phyloP scores from a whole-genome alignment of 768 basidiomycete genomes.

The Pilatotrama ljubarskyi region DNA sequence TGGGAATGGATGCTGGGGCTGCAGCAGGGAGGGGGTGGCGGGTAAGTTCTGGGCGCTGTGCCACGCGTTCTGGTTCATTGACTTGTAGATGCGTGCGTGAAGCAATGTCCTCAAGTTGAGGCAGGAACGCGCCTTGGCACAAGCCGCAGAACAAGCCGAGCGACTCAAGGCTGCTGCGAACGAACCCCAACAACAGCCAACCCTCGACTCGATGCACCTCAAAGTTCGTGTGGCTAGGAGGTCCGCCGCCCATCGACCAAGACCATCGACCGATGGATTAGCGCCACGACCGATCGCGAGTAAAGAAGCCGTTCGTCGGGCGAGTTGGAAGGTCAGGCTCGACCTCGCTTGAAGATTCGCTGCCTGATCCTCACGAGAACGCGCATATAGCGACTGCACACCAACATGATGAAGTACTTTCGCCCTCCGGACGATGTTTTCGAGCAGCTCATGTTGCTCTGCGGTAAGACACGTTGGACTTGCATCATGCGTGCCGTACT shows the following conservation, averaged over 20 bases:
- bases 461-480: background rate
- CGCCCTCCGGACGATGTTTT: conserved; percentile 12
- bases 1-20: conserved; percentile 58
- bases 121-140: conserved; percentile 32
- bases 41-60: conserved; percentile 59
- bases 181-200: background rate
- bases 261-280: background rate
- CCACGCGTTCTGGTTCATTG: background rate
- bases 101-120: conserved; percentile 50
- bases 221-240: conserved; percentile 17
- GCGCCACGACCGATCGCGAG: background rate
- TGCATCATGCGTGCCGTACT: background rate
- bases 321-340: conserved; percentile 12
- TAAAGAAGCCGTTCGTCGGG: conserved; percentile 8
- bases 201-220: conserved; percentile 5
- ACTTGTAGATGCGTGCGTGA: background rate
- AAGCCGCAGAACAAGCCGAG: background rate
- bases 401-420: conserved; percentile 9
- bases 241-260: background rate
- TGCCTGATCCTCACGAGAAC: background rate
- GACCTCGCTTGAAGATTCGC: background rate
- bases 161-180: background rate
- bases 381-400: conserved; percentile 6
- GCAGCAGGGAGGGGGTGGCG: conserved; percentile 55
- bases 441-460: background rate